These are phyloP conservation scores for Millerozyma acaciae DNA, from an alignment of 805 yeast species.

Conservation along the genomic window DNA sequence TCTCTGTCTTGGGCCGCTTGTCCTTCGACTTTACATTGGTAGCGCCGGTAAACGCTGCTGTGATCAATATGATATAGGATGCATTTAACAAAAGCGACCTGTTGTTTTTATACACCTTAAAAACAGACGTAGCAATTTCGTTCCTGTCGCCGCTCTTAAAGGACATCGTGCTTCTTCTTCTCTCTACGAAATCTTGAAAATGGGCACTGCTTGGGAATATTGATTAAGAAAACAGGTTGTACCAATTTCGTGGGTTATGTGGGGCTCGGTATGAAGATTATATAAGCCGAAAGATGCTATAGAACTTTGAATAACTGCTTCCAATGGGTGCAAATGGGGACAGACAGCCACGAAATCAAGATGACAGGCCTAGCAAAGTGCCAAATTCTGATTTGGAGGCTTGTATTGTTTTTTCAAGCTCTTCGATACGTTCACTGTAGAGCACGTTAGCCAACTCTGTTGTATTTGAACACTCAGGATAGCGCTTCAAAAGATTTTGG, in stretches of 20 bases:
- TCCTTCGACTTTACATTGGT: slow-evolving; percentile 17
- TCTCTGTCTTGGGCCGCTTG: slow-evolving; percentile 3
- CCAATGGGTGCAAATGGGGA: too few relatives aligned
- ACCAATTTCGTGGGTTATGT: too few relatives aligned
- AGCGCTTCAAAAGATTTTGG: slow-evolving; percentile 20
- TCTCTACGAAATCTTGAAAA: too few relatives aligned
- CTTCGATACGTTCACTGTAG: slow-evolving; percentile 30
- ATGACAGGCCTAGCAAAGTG: slow-evolving; percentile 7
- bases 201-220: too few relatives aligned
- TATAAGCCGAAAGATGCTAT: too few relatives aligned
- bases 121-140: slow-evolving; percentile 22
- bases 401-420: slow-evolving; percentile 25
- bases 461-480: slow-evolving; percentile 26
- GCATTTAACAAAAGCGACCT: slow-evolving; percentile 39
- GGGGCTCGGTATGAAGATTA: too few relatives aligned
- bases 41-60: slow-evolving; percentile 42
- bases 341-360: too few relatives aligned
- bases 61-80: slow-evolving; percentile 37
- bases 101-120: slow-evolving; percentile 36
- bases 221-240: too few relatives aligned
- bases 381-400: slow-evolving; percentile 22
- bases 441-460: slow-evolving; percentile 37
- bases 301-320: too few relatives aligned
- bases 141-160: background rate
- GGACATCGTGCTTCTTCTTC: too few relatives aligned